Evolutionary conservation across 177 flowering plant genomes (phyloP).

Genomic region (Tripterygium wilfordii): DNA sequence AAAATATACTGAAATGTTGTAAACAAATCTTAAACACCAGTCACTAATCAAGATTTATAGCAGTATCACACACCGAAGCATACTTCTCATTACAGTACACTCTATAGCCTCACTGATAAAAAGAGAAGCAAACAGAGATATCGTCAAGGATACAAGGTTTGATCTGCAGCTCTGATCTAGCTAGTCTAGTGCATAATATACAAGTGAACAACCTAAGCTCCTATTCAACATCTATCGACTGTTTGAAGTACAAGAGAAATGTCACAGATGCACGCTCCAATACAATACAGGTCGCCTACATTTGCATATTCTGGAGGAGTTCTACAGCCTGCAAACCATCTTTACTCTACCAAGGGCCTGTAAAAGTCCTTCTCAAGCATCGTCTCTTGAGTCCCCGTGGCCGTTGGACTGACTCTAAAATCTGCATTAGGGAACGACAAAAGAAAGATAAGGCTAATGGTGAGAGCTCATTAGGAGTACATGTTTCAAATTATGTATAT

Average conservation of each 20-base stretch:
- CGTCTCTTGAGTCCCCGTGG: constrained; percentile 26
- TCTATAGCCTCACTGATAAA: neutral
- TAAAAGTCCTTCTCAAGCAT: constrained; percentile 41
- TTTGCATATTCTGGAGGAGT: too few species aligned
- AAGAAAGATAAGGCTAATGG: neutral
- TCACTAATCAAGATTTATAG: neutral
- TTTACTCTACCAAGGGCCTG: constrained; percentile 49
- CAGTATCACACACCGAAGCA: neutral
- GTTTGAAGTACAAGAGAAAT: neutral
- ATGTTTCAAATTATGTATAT: neutral
- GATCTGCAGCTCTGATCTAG: constrained; percentile 6
- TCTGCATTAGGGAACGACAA: too few species aligned
- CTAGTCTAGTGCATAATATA: constrained; percentile 12
- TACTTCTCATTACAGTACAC: constrained; percentile 1
- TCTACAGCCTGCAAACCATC: too few species aligned
- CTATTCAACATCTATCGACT: constrained; percentile 13
- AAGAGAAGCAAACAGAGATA: constrained; percentile 4
- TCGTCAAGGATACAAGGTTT: constrained; percentile 6
- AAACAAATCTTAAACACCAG: constrained; percentile 1
- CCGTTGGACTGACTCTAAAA: constrained; percentile 18
- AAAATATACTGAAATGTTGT: too few species aligned
- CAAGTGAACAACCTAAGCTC: constrained; percentile 9
- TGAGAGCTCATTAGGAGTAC: neutral
- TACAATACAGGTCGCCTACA: too few species aligned
- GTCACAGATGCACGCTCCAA: neutral